These are phyloP conservation scores for Solanum corneliomulleri DNA, from an alignment of 257 asterid genomes.

Conservation along the genomic window DNA sequence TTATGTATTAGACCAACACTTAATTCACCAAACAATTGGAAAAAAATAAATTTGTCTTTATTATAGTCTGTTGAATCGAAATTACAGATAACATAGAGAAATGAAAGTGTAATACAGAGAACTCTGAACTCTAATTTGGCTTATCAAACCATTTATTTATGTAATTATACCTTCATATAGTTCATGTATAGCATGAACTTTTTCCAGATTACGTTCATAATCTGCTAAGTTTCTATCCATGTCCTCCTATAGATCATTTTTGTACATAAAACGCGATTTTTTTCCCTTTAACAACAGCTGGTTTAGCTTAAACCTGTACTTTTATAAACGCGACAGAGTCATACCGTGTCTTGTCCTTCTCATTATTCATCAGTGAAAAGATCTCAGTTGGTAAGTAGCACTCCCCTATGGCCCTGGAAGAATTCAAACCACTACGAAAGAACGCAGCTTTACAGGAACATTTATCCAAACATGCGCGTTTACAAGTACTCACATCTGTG, in stretches of 20 bases:
- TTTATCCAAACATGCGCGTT: background rate
- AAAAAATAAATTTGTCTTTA: background rate
- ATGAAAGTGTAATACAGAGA: background rate
- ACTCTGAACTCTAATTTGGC: background rate
- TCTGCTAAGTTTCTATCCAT: background rate
- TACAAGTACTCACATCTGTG: conserved; percentile 3
- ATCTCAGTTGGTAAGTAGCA: conserved; percentile 3
- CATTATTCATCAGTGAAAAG: background rate
- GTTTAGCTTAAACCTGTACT: conserved; percentile 1
- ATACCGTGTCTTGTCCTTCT: background rate
- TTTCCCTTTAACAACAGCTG: background rate
- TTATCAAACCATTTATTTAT: background rate
- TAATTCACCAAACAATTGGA: background rate
- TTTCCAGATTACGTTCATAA: background rate
- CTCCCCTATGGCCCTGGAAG: background rate
- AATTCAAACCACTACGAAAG: background rate
- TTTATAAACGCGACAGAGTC: conserved; percentile 7
- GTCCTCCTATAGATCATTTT: background rate
- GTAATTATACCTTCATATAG: background rate
- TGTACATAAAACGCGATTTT: background rate
- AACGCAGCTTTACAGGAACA: conserved; percentile 15
- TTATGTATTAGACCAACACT: background rate
- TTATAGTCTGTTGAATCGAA: background rate
- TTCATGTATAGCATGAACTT: background rate
- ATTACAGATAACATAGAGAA: background rate